A percentile compares a stretch with the other conserved stretches of the same genome.
These are phyloP conservation scores for Staphylotrichum longicolle DNA, from an alignment of 495 filamentous ascomycete genomes.

Conservation along the genomic window DNA sequence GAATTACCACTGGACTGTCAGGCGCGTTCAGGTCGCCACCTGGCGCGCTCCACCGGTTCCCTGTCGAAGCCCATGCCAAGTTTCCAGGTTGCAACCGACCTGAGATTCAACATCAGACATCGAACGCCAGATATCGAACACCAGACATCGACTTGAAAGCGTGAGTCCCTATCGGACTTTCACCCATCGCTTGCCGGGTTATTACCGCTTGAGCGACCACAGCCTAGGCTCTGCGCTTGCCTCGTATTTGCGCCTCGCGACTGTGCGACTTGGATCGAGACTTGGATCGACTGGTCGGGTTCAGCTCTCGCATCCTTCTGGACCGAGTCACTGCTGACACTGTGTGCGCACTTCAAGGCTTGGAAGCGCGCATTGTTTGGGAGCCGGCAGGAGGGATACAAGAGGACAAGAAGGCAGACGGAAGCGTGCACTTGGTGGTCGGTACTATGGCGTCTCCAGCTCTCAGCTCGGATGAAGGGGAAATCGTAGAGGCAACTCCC, in stretches of 20 bases:
- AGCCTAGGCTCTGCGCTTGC: not conserved
- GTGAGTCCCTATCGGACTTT: too few species aligned
- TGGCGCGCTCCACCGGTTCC: not conserved
- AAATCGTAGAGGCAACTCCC: constrained; percentile 74
- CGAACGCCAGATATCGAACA: not conserved
- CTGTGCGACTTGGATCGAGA: not conserved
- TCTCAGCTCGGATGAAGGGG: constrained; percentile 72
- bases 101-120: not conserved
- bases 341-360: not conserved
- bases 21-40: not conserved
- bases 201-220: too few species aligned
- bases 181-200: too few species aligned
- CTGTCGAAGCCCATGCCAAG: not conserved
- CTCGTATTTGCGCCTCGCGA: not conserved
- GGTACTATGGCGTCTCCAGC: constrained; percentile 48
- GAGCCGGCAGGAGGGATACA: not conserved
- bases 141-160: too few species aligned
- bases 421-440: constrained; percentile 17
- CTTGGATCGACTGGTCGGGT: constrained; percentile 24
- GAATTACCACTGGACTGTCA: not conserved
- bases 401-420: not conserved
- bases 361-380: not conserved
- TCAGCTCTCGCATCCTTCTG: constrained; percentile 24
- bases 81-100: too few species aligned
- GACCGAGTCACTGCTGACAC: constrained; percentile 18